Percentiles rank a stretch among this genome's conserved stretches.
phyloP scores from a whole-genome alignment of 2,329 filamentous ascomycete species.

The Monilinia fructigena region DNA sequence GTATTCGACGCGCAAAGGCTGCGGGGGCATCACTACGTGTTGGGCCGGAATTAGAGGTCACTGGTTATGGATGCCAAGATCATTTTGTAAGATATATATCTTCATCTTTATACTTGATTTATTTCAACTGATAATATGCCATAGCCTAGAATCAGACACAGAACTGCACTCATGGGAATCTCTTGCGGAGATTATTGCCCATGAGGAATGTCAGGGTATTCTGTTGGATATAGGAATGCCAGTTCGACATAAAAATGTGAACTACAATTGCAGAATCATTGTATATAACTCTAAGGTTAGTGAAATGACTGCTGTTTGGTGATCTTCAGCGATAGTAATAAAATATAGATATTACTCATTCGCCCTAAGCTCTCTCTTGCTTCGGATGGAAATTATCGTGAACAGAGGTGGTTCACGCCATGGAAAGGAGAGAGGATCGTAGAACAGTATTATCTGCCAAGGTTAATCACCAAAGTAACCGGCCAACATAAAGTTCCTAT shows the following conservation, averaged over 20 bases:
- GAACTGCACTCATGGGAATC: constrained; percentile 47
- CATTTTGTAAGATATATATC: constrained; percentile 36
- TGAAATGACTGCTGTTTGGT: not conserved
- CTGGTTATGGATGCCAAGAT: constrained; percentile 62
- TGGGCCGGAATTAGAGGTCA: constrained; percentile 46
- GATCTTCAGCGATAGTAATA: not conserved
- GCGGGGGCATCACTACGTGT: constrained; percentile 55
- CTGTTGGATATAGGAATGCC: constrained; percentile 64
- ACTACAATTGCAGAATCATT: constrained; percentile 66
- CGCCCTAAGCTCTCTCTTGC: constrained; percentile 70
- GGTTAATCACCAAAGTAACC: constrained; percentile 50
- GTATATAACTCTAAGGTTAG: constrained; percentile 50
- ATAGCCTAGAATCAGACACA: constrained; percentile 45
- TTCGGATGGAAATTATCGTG: constrained; percentile 67
- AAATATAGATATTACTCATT: constrained; percentile 63
- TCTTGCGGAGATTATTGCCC: constrained; percentile 57
- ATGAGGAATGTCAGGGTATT: constrained; percentile 62
- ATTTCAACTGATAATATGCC: constrained; percentile 17
- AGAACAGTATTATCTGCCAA: constrained; percentile 65
- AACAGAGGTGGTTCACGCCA: constrained; percentile 60
- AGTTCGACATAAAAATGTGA: constrained; percentile 55
- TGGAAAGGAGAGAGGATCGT: constrained; percentile 58
- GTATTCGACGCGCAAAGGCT: constrained; percentile 54
- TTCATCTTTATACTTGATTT: too few species aligned
- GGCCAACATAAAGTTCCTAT: constrained; percentile 53